Evolutionary conservation across 1,139 yeast genomes (phyloP).

Genomic region (Wickerhamiella pararugosa): DNA sequence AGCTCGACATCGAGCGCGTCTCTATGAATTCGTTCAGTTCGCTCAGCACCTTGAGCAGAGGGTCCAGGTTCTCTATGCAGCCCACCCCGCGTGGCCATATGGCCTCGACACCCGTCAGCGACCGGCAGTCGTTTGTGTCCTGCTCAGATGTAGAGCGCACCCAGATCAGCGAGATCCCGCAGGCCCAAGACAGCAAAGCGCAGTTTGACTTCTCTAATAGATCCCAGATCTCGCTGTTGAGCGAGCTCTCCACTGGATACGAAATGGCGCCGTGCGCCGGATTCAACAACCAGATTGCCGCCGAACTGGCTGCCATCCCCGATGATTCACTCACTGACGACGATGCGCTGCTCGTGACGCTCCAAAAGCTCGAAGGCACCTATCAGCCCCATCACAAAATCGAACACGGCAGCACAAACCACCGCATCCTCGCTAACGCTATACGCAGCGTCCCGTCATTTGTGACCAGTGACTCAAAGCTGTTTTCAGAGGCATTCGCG

Average conservation of each 20-base stretch:
- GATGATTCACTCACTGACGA: slow-evolving; percentile 48
- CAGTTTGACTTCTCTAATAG: neutral
- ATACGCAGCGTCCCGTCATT: slow-evolving; percentile 4
- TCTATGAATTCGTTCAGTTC: slow-evolving; percentile 4
- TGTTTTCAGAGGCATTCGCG: slow-evolving; percentile 10
- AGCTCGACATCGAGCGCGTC: slow-evolving; percentile 3
- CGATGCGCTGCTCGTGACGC: slow-evolving; percentile 62
- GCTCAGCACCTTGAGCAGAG: neutral
- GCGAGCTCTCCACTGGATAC: slow-evolving; percentile 14
- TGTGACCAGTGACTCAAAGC: slow-evolving; percentile 5
- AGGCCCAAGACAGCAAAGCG: neutral
- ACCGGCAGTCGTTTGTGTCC: no score
- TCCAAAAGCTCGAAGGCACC: slow-evolving; percentile 64
- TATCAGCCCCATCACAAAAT: slow-evolving; percentile 15
- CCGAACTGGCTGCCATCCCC: slow-evolving; percentile 65
- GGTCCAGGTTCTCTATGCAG: no score
- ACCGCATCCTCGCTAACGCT: neutral
- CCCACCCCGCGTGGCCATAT: no score
- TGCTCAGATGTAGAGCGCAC: neutral
- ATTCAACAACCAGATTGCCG: slow-evolving; percentile 44
- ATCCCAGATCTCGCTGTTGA: slow-evolving; percentile 13
- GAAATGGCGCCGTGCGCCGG: slow-evolving; percentile 32
- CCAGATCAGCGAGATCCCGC: neutral
- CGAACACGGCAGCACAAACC: neutral
- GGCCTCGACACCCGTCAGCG: no score